Base-by-base conservation (phyloP, 2,329 filamentous ascomycete species). In the Microsporum canis region DNA sequence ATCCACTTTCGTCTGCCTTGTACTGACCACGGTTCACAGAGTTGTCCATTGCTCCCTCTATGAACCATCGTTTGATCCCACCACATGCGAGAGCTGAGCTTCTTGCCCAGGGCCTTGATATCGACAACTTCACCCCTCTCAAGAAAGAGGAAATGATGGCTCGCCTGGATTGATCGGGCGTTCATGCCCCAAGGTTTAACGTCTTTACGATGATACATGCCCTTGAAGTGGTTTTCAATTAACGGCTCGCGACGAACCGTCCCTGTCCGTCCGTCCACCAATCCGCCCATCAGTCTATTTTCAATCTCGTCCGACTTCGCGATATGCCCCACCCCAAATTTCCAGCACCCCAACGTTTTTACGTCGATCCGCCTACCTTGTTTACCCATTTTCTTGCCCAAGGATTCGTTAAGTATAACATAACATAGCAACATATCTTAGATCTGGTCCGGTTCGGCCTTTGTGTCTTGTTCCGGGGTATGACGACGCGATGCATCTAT, bases 121-220 rank as follows among this genome's bases (percentile, higher is more conserved):
- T 96, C 71, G 90, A 96, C 76, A 91, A 91, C 75, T 89, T 99
- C 76, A 90, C 86, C 69, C 92, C 92, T 53, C 81, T 99, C 79
- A 80, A 88, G 71, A 95, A 91, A 80, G 88, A 94, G 71, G 90
- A 96, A 75, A 97, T 99, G 94, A 89, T 96, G 79, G 94, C 94
- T 63, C 90, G 91, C 76, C 82, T 99, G 76, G 94, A 99, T 78
- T 99, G 88, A 91, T 76, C 72, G 69, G 70, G 70, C 53, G 29
- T 17, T 64, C 43, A 29, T 59, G 12, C 14, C 47, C 62, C 55
- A 23, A 65, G 63, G 65, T 64, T 43, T 65, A 43, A 64, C 66
- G 67, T 67, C 63, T 72, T 56, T 66, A 73, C 67, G 72, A 76
- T 53, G 69, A 65, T 69, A 68, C 65, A 75, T 59, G 57, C 66